phyloP scores from a whole-genome alignment of 345 rosid genomes.

The Clausena lansium region DNA sequence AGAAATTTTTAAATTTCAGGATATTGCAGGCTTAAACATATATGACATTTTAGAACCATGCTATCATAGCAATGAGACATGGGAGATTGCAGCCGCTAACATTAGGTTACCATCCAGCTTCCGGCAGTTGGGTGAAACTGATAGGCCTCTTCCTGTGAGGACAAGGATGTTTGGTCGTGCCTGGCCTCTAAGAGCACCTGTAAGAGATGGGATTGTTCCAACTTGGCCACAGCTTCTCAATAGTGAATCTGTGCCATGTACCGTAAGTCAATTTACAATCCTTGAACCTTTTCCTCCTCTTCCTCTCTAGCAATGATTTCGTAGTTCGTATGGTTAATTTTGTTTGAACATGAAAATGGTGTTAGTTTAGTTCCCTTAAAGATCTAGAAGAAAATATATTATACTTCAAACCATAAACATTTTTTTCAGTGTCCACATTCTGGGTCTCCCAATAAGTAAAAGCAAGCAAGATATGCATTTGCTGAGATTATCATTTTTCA shows the following conservation, averaged over 20 bases:
- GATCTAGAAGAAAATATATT: background rate
- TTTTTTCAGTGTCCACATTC: too few species aligned
- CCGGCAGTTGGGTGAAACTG: constrained; percentile 54
- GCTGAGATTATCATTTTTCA: background rate
- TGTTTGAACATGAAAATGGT: background rate
- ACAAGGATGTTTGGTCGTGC: constrained; percentile 90
- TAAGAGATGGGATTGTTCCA: constrained; percentile 80
- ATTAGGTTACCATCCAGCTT: constrained; percentile 69
- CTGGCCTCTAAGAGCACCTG: constrained; percentile 82
- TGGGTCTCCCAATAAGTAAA: background rate
- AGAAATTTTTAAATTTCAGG: constrained; percentile 37
- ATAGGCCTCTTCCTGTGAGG: constrained; percentile 64
- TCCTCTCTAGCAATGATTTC: background rate
- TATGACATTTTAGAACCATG: constrained; percentile 90
- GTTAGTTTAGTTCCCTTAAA: background rate
- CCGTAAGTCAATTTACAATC: constrained; percentile 42
- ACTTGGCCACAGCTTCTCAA: constrained; percentile 80
- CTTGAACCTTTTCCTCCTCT: background rate
- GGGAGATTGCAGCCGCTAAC: constrained; percentile 14
- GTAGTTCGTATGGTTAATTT: background rate
- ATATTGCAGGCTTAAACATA: constrained; percentile 49
- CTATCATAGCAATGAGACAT: constrained; percentile 37
- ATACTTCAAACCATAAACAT: background rate
- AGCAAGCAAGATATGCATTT: background rate
- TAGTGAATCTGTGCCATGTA: constrained; percentile 44